Percentiles rank a stretch among this genome's conserved stretches.
phyloP scores from a whole-genome alignment of 1,139 yeast species.

The Kodamaea anthophila region DNA sequence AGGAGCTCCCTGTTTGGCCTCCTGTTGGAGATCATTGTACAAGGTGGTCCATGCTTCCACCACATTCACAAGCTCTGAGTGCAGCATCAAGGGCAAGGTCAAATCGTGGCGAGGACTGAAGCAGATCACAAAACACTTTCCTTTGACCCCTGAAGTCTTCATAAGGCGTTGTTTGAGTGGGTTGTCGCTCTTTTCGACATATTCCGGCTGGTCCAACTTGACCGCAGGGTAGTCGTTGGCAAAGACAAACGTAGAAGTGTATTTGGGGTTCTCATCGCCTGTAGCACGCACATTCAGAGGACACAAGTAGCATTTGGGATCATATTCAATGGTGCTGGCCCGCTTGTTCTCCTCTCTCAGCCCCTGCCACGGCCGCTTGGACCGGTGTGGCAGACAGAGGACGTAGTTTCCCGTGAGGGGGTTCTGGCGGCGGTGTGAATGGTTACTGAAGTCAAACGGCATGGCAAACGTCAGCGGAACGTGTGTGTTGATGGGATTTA shows the following conservation, averaged over 20 bases:
- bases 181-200: conserved; percentile 8
- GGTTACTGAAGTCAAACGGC: conserved; percentile 44
- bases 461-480: too few relatives aligned
- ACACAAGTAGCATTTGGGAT: conserved; percentile 65
- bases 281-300: conserved; percentile 68
- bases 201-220: conserved; percentile 49
- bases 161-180: conserved; percentile 33
- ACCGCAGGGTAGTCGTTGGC: conserved; percentile 72
- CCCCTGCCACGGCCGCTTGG: conserved; percentile 81
- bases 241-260: conserved; percentile 53
- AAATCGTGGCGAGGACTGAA: conserved; percentile 68
- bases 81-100: conserved; percentile 59
- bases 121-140: conserved; percentile 67
- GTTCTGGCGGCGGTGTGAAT: conserved; percentile 64
- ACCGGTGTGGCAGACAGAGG: conserved; percentile 70
- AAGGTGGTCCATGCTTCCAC: conserved; percentile 57
- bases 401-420: conserved; percentile 61
- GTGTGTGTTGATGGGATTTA: conserved; percentile 17
- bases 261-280: conserved; percentile 58
- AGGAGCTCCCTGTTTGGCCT: conserved; percentile 38
- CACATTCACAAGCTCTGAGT: conserved; percentile 38
- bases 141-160: conserved; percentile 55
- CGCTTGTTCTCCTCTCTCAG: conserved; percentile 51
- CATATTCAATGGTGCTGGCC: conserved; percentile 47
- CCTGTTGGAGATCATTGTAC: conserved; percentile 20